Percentiles rank a stretch among this genome's conserved stretches.
Evolutionary conservation across 805 yeast genomes (phyloP).

Genomic region (Candida xyloterini): DNA sequence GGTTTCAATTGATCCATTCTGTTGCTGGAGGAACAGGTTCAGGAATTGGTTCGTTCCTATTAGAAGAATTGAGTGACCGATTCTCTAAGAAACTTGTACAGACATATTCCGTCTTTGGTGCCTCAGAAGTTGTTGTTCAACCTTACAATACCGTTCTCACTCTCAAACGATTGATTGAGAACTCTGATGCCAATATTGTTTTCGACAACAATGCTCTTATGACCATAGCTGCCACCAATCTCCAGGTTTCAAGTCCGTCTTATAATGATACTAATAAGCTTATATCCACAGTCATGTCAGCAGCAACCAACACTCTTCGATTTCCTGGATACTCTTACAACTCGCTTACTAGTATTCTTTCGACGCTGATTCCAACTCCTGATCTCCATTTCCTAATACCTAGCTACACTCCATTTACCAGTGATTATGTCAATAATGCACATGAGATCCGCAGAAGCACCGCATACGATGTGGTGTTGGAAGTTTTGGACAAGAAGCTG

Average conservation of each 20-base stretch:
- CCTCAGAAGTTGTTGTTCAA: slow-evolving; percentile 96
- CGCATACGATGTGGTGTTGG: slow-evolving; percentile 81
- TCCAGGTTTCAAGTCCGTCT: slow-evolving; percentile 58
- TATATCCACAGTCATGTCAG: slow-evolving; percentile 79
- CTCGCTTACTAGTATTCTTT: slow-evolving; percentile 74
- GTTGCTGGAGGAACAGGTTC: slow-evolving; percentile 99
- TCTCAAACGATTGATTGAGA: slow-evolving; percentile 73
- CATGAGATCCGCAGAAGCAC: slow-evolving; percentile 65
- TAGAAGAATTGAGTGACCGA: slow-evolving; percentile 77
- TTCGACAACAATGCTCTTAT: slow-evolving; percentile 86
- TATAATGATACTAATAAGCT: slow-evolving; percentile 80
- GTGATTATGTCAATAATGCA: slow-evolving; percentile 56
- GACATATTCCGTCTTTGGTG: slow-evolving; percentile 83
- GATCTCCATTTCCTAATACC: slow-evolving; percentile 73
- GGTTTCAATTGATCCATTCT: slow-evolving; percentile 87
- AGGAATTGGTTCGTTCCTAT: slow-evolving; percentile 81
- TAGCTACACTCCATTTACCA: slow-evolving; percentile 72
- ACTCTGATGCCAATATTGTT: slow-evolving; percentile 83
- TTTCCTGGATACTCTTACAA: slow-evolving; percentile 92
- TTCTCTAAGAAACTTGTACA: slow-evolving; percentile 79
- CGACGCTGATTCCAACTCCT: slow-evolving; percentile 84
- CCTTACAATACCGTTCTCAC: slow-evolving; percentile 91
- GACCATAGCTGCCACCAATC: slow-evolving; percentile 62
- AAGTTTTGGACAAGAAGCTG: slow-evolving; percentile 72
- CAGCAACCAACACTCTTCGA: slow-evolving; percentile 81